Evolutionary conservation across 768 basidiomycete genomes (phyloP).

Genomic region (Coprinellus aureogranulatus): DNA sequence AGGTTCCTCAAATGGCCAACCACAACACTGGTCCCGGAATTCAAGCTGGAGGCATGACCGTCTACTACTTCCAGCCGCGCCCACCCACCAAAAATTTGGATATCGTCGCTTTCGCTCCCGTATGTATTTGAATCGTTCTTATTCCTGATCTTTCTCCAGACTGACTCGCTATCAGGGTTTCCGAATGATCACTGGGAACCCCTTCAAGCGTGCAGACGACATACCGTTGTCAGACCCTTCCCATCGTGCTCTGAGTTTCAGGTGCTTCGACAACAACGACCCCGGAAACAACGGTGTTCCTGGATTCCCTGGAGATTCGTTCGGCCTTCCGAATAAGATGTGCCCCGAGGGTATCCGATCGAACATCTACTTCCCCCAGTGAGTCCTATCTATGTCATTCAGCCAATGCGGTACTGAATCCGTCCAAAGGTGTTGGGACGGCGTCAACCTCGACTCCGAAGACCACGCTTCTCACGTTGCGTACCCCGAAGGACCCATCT

Average conservation of each 20-base stretch:
- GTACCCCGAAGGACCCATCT: conserved; percentile 2
- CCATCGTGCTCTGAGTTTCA: conserved; percentile 2
- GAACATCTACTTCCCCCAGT: conserved; percentile 13
- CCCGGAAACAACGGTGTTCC: conserved; percentile 6
- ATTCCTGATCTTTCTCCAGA: background rate
- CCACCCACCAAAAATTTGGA: conserved; percentile 9
- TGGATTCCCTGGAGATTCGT: conserved; percentile 4
- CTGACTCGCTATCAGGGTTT: background rate
- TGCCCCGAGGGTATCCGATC: conserved; percentile 10
- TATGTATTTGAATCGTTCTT: background rate
- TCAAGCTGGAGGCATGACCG: conserved; percentile 11
- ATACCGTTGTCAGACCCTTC: background rate
- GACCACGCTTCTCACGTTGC: conserved; percentile 11
- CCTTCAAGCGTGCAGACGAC: conserved; percentile 2
- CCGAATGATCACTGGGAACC: conserved; percentile 10
- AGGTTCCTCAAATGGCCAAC: conserved; percentile 13
- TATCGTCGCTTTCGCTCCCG: conserved; percentile 7
- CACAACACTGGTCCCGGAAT: conserved; percentile 11
- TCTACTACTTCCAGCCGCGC: conserved; percentile 13
- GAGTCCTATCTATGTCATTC: background rate
- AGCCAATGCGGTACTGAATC: background rate
- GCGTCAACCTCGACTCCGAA: conserved; percentile 6
- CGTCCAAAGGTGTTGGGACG: conserved; percentile 7
- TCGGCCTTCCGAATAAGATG: conserved; percentile 1
- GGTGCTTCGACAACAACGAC: conserved; percentile 8